Conservation (phyloP, 441 rosid genomes). For the Codiaeum variegatum region DNA sequence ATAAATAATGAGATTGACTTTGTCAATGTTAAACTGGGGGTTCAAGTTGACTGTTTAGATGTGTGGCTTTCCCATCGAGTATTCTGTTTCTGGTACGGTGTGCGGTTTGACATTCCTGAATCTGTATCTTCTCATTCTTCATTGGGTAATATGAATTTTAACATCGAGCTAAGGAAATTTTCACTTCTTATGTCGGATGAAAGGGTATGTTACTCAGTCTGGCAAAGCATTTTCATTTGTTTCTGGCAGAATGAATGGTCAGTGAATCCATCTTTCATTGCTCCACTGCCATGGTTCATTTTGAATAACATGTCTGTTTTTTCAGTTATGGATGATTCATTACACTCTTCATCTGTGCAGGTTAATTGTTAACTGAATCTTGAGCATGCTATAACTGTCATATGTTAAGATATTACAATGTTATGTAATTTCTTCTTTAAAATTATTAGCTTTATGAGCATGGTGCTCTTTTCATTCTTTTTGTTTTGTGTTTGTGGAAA, state of each 20-base stretch:
- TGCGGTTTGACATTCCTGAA: constrained; percentile 49
- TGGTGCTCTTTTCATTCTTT: neutral
- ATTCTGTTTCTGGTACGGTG: constrained; percentile 64
- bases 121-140: constrained; percentile 48
- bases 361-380: neutral
- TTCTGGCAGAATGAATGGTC: neutral
- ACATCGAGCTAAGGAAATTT: constrained; percentile 51
- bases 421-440: neutral
- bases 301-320: neutral
- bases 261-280: constrained; percentile 5
- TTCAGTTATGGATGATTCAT: neutral
- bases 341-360: neutral
- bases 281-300: neutral
- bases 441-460: neutral
- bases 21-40: constrained; percentile 33
- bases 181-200: constrained; percentile 86
- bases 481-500: neutral
- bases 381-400: neutral
- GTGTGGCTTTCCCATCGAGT: constrained; percentile 67
- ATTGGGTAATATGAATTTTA: constrained; percentile 40
- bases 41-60: constrained; percentile 59
- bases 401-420: neutral
- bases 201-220: constrained; percentile 52
- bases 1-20: constrained; percentile 32
- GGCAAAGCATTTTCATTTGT: neutral